Conservation (phyloP, 331 rosid genomes). For the Quercus phellos region DNA sequence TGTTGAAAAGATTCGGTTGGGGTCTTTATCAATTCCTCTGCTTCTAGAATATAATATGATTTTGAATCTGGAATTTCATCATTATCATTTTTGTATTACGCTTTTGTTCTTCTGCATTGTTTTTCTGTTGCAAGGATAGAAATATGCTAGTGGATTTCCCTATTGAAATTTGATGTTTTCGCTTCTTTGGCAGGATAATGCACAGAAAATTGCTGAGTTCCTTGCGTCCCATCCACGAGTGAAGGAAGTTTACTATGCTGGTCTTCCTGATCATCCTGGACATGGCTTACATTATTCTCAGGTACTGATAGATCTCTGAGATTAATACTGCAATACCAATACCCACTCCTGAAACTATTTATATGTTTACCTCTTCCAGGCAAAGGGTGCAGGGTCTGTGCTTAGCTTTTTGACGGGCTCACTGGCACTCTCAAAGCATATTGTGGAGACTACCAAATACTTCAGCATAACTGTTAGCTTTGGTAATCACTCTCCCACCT, state of each 20-base stretch:
- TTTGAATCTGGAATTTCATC: background rate
- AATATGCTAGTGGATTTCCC: background rate
- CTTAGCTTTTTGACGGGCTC: slow-evolving; percentile 90
- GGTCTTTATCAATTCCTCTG: background rate
- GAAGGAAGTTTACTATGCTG: slow-evolving; percentile 71
- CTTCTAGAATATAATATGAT: background rate
- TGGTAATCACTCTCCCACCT: slow-evolving; percentile 42
- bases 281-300: slow-evolving; percentile 77
- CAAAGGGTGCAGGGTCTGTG: slow-evolving; percentile 92
- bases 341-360: slow-evolving; percentile 5
- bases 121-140: background rate
- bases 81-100: background rate
- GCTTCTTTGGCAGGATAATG: slow-evolving; percentile 62
- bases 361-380: slow-evolving; percentile 41
- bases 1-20: no score
- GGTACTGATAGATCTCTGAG: slow-evolving; percentile 38
- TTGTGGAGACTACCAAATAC: slow-evolving; percentile 80
- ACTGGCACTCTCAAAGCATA: slow-evolving; percentile 73
- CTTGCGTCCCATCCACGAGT: slow-evolving; percentile 77
- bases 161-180: background rate
- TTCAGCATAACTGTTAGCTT: slow-evolving; percentile 92
- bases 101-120: background rate
- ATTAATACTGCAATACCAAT: background rate
- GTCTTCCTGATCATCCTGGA: slow-evolving; percentile 72
- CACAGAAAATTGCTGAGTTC: slow-evolving; percentile 89